A percentile compares a stretch with the other conserved stretches of the same genome.
phyloP scores from a whole-genome alignment of 2,329 filamentous ascomycete genomes.

The Blumeria graminis region DNA sequence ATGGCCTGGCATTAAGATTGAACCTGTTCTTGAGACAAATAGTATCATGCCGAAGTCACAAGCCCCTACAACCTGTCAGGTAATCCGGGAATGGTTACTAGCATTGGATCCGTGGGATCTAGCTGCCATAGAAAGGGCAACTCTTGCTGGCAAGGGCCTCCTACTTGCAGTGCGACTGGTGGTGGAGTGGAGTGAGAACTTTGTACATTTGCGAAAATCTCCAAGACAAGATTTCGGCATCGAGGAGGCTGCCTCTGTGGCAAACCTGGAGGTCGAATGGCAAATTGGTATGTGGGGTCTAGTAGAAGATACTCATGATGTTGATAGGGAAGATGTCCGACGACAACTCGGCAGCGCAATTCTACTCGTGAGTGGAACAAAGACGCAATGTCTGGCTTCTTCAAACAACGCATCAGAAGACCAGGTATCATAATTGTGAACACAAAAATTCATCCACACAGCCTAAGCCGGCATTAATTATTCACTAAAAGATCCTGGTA shows the following conservation, averaged over 20 bases:
- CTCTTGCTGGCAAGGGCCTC: constrained; percentile 70
- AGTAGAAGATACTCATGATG: constrained; percentile 90
- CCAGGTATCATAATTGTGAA: too few species aligned
- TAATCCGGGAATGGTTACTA: constrained; percentile 55
- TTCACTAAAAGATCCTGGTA: too few species aligned
- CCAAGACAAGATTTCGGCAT: constrained; percentile 37
- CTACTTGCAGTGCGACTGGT: constrained; percentile 54
- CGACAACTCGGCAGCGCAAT: constrained; percentile 76
- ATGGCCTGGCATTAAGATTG: constrained; percentile 64
- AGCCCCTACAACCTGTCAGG: constrained; percentile 45
- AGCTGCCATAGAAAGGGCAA: constrained; percentile 62
- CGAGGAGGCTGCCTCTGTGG: constrained; percentile 55
- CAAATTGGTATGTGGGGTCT: constrained; percentile 85
- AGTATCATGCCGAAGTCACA: constrained; percentile 58
- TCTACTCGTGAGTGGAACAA: constrained; percentile 43
- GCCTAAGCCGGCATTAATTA: too few species aligned
- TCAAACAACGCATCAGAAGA: too few species aligned
- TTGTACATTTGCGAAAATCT: constrained; percentile 23
- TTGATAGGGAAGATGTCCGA: constrained; percentile 70
- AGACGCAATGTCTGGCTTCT: background rate
- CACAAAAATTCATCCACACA: too few species aligned
- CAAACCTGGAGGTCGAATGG: constrained; percentile 69
- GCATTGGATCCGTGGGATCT: constrained; percentile 57
- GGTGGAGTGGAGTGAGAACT: constrained; percentile 67
- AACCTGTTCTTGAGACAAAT: constrained; percentile 55